These are phyloP conservation scores for Malus asiatica DNA, from an alignment of 306 rosid genomes.

Conservation along the genomic window DNA sequence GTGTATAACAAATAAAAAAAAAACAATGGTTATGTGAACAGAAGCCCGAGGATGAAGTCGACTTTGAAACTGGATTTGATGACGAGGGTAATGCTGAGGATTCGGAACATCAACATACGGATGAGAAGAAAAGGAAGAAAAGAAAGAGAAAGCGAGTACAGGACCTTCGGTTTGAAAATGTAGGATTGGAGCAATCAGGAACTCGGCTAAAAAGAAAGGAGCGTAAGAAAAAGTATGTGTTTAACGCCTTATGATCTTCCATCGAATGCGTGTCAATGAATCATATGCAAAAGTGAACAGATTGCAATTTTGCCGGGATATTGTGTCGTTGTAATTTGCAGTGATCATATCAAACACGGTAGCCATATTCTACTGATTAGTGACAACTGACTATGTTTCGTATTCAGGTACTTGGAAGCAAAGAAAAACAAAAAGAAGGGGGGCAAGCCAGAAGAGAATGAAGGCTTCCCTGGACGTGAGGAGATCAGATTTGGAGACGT, in stretches of 20 bases:
- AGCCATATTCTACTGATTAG: not conserved
- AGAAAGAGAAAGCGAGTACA: conserved; percentile 65
- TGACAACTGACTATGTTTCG: not conserved
- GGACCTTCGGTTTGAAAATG: conserved; percentile 67
- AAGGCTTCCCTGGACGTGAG: conserved; percentile 67
- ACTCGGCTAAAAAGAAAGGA: conserved; percentile 44
- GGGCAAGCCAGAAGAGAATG: conserved; percentile 27
- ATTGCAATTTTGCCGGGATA: not conserved
- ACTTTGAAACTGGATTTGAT: conserved; percentile 16
- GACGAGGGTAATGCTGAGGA: conserved; percentile 19
- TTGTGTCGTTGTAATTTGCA: not conserved
- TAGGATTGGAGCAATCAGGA: conserved; percentile 30
- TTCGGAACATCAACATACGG: conserved; percentile 20
- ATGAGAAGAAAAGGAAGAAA: conserved; percentile 67
- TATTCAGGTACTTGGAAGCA: conserved; percentile 54
- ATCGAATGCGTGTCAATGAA: not conserved
- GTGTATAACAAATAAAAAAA: not conserved
- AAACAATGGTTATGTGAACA: conserved; percentile 7
- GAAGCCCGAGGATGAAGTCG: conserved; percentile 28
- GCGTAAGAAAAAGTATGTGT: conserved; percentile 68
- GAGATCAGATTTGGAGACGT: conserved; percentile 79
- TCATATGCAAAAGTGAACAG: not conserved
- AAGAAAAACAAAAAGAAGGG: conserved; percentile 67
- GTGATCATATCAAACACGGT: conserved; percentile 1
- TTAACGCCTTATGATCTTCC: not conserved